phyloP scores from a whole-genome alignment of 192 early-diverging fungal genomes.

The Coemansia asiatica region DNA sequence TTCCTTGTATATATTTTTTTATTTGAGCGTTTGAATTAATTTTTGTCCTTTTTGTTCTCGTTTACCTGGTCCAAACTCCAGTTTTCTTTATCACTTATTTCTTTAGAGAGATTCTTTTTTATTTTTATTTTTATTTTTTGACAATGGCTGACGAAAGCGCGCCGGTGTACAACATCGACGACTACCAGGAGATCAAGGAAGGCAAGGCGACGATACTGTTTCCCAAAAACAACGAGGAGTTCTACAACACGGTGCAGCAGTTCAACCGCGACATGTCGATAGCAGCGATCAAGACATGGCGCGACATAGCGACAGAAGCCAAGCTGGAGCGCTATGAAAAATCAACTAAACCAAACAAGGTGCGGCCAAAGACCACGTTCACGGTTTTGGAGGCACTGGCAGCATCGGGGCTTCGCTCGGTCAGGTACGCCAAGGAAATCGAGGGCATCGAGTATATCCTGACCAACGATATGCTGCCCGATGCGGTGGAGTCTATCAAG shows the following conservation, averaged over 20 bases:
- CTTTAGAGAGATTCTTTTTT: too few relatives aligned
- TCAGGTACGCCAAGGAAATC: slow-evolving; percentile 97
- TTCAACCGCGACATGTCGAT: slow-evolving; percentile 98
- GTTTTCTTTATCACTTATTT: too few relatives aligned
- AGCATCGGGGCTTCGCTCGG: slow-evolving; percentile 90
- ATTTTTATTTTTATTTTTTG: neutral
- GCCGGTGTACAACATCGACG: slow-evolving; percentile 38
- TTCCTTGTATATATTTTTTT: neutral
- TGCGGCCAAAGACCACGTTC: slow-evolving; percentile 25
- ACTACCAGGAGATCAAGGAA: slow-evolving; percentile 69
- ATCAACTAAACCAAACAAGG: slow-evolving; percentile 52
- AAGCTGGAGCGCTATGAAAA: slow-evolving; percentile 59
- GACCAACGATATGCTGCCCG: slow-evolving; percentile 87
- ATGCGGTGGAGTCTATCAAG: slow-evolving; percentile 86
- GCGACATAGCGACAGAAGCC: slow-evolving; percentile 69
- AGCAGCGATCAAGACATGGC: slow-evolving; percentile 93
- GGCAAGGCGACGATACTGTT: slow-evolving; percentile 83
- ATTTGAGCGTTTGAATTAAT: neutral
- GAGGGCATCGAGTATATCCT: slow-evolving; percentile 74
- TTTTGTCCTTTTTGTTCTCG: neutral
- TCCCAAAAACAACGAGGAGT: slow-evolving; percentile 87
- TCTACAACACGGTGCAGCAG: slow-evolving; percentile 98
- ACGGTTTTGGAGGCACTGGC: slow-evolving; percentile 91
- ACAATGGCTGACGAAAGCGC: slow-evolving; percentile 20
- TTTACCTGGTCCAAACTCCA: too few relatives aligned